Conservation (phyloP, 306 rosid genomes). For the Urtica urens region DNA sequence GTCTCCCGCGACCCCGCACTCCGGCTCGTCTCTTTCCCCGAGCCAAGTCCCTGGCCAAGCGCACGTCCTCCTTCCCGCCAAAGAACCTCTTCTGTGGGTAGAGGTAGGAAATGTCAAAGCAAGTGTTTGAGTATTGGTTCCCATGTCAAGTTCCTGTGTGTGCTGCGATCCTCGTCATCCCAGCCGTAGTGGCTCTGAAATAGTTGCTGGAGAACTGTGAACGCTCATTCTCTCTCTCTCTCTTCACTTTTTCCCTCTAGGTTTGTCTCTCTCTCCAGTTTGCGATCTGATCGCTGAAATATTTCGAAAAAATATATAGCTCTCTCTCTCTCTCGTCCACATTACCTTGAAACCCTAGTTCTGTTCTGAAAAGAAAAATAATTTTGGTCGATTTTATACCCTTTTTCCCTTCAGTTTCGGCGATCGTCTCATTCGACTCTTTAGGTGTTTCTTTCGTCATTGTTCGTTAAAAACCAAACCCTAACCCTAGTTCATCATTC, state of each 20-base stretch:
- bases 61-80: constrained; percentile 37
- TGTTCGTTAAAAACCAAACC: constrained; percentile 9
- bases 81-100: constrained; percentile 39
- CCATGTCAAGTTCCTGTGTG: no score
- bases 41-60: constrained; percentile 22
- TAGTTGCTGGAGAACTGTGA: no score
- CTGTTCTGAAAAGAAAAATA: neutral
- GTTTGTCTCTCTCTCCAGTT: constrained; percentile 16
- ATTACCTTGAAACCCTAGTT: constrained; percentile 10
- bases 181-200: no score
- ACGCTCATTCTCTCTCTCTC: constrained; percentile 20
- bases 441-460: neutral
- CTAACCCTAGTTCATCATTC: constrained; percentile 12
- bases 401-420: constrained; percentile 14
- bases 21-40: constrained; percentile 50
- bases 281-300: constrained; percentile 52
- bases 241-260: constrained; percentile 15
- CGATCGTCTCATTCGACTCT: constrained; percentile 45
- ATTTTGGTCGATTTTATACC: constrained; percentile 13
- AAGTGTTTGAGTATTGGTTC: no score
- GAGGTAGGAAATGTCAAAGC: no score
- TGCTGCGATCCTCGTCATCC: no score
- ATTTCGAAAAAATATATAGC: constrained; percentile 41
- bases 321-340: constrained; percentile 8
- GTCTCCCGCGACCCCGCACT: constrained; percentile 48